Base-by-base conservation (phyloP, 148 eudicot genomes). In the Bassia scoparia region DNA sequence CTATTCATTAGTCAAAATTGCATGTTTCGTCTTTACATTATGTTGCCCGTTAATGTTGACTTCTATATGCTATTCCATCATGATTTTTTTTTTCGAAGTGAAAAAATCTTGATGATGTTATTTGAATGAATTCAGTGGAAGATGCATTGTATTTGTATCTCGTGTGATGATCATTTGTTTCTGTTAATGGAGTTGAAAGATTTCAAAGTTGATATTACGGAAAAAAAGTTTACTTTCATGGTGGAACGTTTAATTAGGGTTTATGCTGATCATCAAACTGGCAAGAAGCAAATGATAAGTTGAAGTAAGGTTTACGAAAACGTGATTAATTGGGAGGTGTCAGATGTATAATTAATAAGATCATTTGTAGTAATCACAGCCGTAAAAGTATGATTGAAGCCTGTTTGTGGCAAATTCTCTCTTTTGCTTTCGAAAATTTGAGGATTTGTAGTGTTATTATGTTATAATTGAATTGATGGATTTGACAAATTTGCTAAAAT, bases 91-190 rank as follows among this genome's bases (percentile, higher is more conserved):
- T 16, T 34, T 30, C 17, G 65, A 3, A 7, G 80, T 37, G 96
- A 96, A 58, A 90, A 90, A 79, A 87, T 90, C 96, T 66, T 87
- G n/a, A 61, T 61, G 18, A 61, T 30, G 24, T 61, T 61, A 21
- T 6, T 61, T 16, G 6, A 17, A 21, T 31, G 37, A 29, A 60
- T 5, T 41, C 6, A 41, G 12, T 3, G 12, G 38, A 88, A 41
- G 5, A 5, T 6, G 8, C 2, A 41, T 41, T 5, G 12, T 41
- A 8, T 5, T 41, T 41, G 0, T 41, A 41, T 41, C 12, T 41
- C 13, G 88, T 90, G n/a, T 41, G 8, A 41, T 41, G 46, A 7
- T 41, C 46, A 37, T 5, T 5, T 37, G 43, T 37, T 37, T 17
- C 85, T 90, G 53, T 93, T 90, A 33, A 37, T 37, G 43, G 8